Conservation (phyloP, 805 yeast species). For the Yarrowia sp. region DNA sequence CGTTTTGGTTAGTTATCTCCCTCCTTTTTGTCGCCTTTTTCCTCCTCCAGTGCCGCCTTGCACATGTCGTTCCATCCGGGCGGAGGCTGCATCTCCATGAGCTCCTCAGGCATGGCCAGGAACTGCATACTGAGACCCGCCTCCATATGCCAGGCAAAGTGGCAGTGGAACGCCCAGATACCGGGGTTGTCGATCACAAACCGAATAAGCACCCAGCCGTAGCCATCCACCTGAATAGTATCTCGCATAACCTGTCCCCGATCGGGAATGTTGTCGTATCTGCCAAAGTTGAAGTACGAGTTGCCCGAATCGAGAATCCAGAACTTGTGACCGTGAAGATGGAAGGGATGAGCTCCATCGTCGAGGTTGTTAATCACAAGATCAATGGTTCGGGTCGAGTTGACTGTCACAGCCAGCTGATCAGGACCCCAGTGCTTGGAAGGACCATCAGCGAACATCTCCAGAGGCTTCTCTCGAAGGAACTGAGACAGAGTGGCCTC, state of each 20-base stretch:
- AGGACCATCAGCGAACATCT: slow-evolving; percentile 56
- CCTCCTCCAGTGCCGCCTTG: slow-evolving; percentile 26
- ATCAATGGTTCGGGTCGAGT: slow-evolving; percentile 69
- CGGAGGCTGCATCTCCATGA: slow-evolving; percentile 45
- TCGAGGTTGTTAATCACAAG: slow-evolving; percentile 80
- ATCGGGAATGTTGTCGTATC: slow-evolving; percentile 63
- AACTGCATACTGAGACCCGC: slow-evolving; percentile 68
- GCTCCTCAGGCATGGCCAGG: slow-evolving; percentile 44
- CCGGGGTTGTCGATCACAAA: slow-evolving; percentile 91
- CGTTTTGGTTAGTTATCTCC: too few species aligned
- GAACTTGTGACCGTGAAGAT: slow-evolving; percentile 87
- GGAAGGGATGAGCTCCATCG: slow-evolving; percentile 95
- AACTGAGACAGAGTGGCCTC: slow-evolving; percentile 42
- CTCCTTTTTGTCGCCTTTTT: not conserved
- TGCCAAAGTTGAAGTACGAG: slow-evolving; percentile 54
- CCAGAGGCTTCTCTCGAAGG: slow-evolving; percentile 36
- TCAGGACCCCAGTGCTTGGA: slow-evolving; percentile 56
- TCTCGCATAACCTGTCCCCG: slow-evolving; percentile 61
- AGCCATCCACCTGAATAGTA: slow-evolving; percentile 71
- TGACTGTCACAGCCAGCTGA: slow-evolving; percentile 65
- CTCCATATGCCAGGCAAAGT: slow-evolving; percentile 90
- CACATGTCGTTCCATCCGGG: slow-evolving; percentile 45
- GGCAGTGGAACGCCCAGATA: slow-evolving; percentile 94
- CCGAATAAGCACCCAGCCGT: slow-evolving; percentile 61
- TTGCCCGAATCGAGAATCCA: slow-evolving; percentile 71